Base-by-base conservation (phyloP, 2,329 filamentous ascomycete genomes). In the Parascedosporium putredinis region DNA sequence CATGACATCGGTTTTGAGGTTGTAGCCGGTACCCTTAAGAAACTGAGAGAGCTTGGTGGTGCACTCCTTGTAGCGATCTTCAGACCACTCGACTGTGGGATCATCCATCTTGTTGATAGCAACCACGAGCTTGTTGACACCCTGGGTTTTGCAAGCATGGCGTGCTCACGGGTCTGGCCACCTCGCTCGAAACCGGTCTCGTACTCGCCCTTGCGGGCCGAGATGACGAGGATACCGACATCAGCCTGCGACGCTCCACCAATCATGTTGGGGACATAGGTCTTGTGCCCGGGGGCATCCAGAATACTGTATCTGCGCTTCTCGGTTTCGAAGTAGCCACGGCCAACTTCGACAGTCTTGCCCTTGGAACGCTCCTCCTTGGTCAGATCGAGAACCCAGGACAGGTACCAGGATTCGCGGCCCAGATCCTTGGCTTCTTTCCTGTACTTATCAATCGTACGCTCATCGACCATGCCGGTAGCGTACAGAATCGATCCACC, bases 101-200 rank as follows among this genome's bases (percentile, higher is more conserved):
- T 98, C 93, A 64, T 98, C 93, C 94, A 98, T 98, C 77, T 98
- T 98, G 80, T 98, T 98, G 64, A 96, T 90, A 49, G 79, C 93
- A 25, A 98, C 84, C 43, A 97, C 76, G 50, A 98, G 78, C 72
- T 96, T 96, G 76, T 95, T 95, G 53, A 98, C 93, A 69, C 93
- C 93, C 65, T 95, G 91, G 1, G 94, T 98, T 72, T 97, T 95
- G 94, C 94, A 63, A 98, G 77, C 75, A 98, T 88, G 51, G 94
- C 93, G 69, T 97, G 91, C 78, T 98, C 93, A 64, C 93, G 81
- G 49, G 93, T 98, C 68, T 98, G 93, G 33, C 93, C 91, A 55
- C 93, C 93, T 73, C 88, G 64, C 75, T 98, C 93, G 65, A 98
- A 98, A 46, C 93, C 93, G 29, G 93, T 97, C 71, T 98, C 93